phyloP scores from a whole-genome alignment of 2,329 filamentous ascomycete species.

The Microsporum canis region DNA sequence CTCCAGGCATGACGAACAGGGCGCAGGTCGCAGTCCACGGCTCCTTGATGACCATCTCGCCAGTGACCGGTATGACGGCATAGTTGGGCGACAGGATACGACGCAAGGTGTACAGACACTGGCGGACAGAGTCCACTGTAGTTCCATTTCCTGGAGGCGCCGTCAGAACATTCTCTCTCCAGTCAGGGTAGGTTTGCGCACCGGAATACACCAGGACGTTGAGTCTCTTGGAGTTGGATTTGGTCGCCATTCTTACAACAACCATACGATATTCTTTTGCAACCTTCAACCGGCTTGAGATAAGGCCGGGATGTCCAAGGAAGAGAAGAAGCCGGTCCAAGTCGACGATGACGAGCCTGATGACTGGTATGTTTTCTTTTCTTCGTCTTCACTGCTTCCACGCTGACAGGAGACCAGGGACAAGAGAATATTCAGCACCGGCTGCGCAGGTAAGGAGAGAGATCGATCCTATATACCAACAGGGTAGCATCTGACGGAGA shows the following conservation, averaged over 20 bases:
- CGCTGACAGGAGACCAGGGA: slow-evolving; percentile 52
- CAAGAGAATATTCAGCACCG: slow-evolving; percentile 93
- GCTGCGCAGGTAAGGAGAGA: slow-evolving; percentile 60
- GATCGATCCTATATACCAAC: background rate
- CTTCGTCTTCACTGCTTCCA: background rate
- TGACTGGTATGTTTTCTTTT: slow-evolving; percentile 58
- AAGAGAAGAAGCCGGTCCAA: slow-evolving; percentile 31
- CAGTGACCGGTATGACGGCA: slow-evolving; percentile 75
- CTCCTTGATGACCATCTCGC: slow-evolving; percentile 71
- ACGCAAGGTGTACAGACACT: slow-evolving; percentile 77
- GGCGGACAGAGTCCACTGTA: slow-evolving; percentile 76
- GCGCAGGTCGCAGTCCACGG: slow-evolving; percentile 83
- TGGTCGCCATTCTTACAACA: slow-evolving; percentile 18
- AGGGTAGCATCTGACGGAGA: slow-evolving; percentile 2
- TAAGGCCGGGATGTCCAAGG: slow-evolving; percentile 44
- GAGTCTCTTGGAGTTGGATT: slow-evolving; percentile 41
- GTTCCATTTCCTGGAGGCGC: slow-evolving; percentile 59
- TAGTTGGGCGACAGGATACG: slow-evolving; percentile 81
- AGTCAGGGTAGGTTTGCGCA: slow-evolving; percentile 33
- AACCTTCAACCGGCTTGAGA: background rate
- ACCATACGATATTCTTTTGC: background rate
- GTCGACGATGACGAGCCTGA: slow-evolving; percentile 68
- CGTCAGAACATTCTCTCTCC: slow-evolving; percentile 23
- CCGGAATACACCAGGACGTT: slow-evolving; percentile 92
- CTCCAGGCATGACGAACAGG: slow-evolving; percentile 81